phyloP scores from a whole-genome alignment of 768 basidiomycete genomes.

The Mrakia frigida region DNA sequence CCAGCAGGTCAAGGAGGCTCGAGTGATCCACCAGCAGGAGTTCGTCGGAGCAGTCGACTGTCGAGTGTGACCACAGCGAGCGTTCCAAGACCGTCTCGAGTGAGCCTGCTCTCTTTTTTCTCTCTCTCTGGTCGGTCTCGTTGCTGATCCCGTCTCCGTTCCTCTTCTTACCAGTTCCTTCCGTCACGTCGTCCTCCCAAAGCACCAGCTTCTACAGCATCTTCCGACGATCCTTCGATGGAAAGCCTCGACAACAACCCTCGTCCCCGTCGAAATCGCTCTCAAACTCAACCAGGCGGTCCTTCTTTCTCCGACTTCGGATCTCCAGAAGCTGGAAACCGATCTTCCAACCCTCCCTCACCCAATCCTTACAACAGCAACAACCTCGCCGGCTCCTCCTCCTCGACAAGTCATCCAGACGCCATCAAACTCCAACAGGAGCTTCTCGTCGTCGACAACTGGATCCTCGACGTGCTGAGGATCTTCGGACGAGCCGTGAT shows the following conservation, averaged over 20 bases:
- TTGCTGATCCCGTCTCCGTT: background rate
- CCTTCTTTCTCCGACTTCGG: slow-evolving; percentile 5
- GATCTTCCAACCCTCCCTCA: slow-evolving; percentile 41
- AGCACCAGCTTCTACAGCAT: slow-evolving; percentile 10
- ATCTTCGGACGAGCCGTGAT: slow-evolving; percentile 75
- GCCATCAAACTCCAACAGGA: slow-evolving; percentile 46
- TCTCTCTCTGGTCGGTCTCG: background rate
- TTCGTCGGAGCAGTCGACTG: slow-evolving; percentile 19
- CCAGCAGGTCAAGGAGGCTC: background rate
- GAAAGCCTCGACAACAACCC: background rate
- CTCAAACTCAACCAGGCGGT: background rate
- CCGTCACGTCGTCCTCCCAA: slow-evolving; percentile 13
- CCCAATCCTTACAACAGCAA: background rate
- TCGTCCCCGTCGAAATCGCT: background rate
- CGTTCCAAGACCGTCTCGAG: slow-evolving; percentile 8
- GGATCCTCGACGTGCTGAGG: slow-evolving; percentile 73
- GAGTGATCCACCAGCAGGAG: background rate
- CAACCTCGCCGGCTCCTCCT: background rate
- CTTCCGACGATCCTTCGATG: slow-evolving; percentile 19
- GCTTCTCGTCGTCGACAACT: slow-evolving; percentile 69
- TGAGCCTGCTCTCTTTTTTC: background rate
- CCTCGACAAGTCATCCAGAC: background rate
- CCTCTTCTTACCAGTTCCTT: background rate
- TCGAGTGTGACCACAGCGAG: background rate
- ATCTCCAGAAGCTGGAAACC: background rate